phyloP scores from a whole-genome alignment of 768 basidiomycete genomes.

The Bullera alba region DNA sequence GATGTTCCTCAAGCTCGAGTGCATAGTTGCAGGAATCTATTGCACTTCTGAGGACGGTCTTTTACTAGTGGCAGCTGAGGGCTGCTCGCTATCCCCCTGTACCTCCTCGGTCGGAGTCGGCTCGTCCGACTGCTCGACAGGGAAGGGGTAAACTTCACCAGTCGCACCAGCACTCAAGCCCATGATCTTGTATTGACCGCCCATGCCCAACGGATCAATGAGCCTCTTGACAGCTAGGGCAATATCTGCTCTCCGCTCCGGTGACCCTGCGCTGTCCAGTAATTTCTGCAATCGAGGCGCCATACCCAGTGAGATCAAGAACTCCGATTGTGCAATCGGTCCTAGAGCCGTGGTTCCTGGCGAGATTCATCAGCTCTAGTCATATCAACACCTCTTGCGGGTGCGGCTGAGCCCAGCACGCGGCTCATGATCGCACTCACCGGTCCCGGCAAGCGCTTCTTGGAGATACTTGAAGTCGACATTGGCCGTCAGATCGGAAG shows the following conservation, averaged over 20 bases:
- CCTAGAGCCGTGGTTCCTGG: conserved; percentile 52
- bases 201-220: conserved; percentile 78
- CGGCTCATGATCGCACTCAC: conserved; percentile 47
- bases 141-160: conserved; percentile 26
- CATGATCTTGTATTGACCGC: conserved; percentile 74
- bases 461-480: conserved; percentile 87
- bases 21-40: no score
- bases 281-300: conserved; percentile 60
- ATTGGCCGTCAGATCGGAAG: conserved; percentile 89
- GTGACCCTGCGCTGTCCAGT: conserved; percentile 51
- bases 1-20: no score
- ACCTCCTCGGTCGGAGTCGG: background rate
- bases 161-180: conserved; percentile 48
- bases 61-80: background rate
- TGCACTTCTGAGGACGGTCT: no score
- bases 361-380: background rate
- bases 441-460: conserved; percentile 64
- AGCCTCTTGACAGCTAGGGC: conserved; percentile 60
- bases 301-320: conserved; percentile 74
- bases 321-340: conserved; percentile 66
- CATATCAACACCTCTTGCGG: background rate
- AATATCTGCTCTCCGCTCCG: conserved; percentile 54
- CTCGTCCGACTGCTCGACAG: background rate
- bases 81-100: no score
- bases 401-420: background rate